Evolutionary conservation across 306 rosid genomes (phyloP).

Genomic region (Fragaria ananassa): DNA sequence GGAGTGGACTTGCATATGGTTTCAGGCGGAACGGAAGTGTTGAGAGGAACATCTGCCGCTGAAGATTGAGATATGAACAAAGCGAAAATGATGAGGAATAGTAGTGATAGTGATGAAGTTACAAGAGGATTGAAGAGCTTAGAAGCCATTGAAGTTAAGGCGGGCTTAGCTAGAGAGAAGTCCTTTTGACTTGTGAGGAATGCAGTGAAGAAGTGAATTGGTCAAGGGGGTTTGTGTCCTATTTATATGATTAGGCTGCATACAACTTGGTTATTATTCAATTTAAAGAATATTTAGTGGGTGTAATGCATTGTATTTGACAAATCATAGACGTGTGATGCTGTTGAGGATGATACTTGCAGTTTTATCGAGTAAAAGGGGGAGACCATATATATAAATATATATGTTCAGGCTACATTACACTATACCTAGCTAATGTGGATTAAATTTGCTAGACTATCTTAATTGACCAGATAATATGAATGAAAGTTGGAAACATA

Average conservation of each 20-base stretch:
- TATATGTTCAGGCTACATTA: neutral
- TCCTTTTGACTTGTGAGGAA: neutral
- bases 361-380: neutral
- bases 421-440: neutral
- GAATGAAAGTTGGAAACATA: neutral
- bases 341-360: neutral
- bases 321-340: neutral
- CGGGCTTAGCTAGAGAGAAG: neutral
- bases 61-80: constrained; percentile 4
- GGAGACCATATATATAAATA: neutral
- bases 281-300: constrained; percentile 4
- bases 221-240: neutral
- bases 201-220: neutral
- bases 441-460: neutral
- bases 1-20: constrained; percentile 34
- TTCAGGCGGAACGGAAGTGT: constrained; percentile 7
- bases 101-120: neutral
- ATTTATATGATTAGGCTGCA: neutral
- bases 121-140: constrained; percentile 17
- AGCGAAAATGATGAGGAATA: constrained; percentile 7
- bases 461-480: neutral
- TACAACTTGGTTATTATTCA: neutral
- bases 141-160: constrained; percentile 25
- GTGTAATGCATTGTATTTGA: neutral
- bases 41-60: constrained; percentile 22